A percentile compares a stretch with the other conserved stretches of the same genome.
Conservation (phyloP, 1,284 basidiomycete species). For the Apiotrichum mycotoxinovorans region DNA sequence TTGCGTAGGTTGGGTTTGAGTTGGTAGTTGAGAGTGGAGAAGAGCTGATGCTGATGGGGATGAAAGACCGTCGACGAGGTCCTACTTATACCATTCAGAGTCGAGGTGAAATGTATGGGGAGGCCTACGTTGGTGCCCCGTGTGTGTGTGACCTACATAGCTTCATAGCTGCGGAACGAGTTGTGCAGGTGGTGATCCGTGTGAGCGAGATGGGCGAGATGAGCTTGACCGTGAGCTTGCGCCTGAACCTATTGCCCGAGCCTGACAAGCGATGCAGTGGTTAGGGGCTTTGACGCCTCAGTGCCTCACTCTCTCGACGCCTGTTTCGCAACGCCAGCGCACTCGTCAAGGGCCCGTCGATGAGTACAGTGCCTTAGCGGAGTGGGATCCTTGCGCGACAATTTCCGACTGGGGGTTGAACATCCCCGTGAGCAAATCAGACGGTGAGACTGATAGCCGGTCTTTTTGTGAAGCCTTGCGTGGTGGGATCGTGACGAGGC, state of each 20-base stretch:
- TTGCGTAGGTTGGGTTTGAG: not conserved
- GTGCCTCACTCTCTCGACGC: not conserved
- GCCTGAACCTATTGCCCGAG: not conserved
- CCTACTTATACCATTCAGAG: not conserved
- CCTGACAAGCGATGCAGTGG: not conserved
- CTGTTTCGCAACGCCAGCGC: not conserved
- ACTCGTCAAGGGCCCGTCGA: not conserved
- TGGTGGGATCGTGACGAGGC: too few species aligned
- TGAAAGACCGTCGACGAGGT: not conserved
- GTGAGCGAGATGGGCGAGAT: not conserved
- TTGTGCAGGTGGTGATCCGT: not conserved
- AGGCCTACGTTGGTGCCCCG: not conserved
- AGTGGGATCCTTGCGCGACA: not conserved
- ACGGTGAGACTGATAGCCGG: not conserved
- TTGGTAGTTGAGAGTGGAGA: not conserved
- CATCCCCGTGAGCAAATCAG: not conserved
- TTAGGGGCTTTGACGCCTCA: not conserved
- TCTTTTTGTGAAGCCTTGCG: too few species aligned
- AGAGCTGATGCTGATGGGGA: slow-evolving; percentile 1
- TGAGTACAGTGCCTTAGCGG: not conserved
- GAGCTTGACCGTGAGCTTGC: not conserved
- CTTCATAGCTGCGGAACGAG: not conserved
- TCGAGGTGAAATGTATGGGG: too few species aligned
- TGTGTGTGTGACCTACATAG: not conserved
- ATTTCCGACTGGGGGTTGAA: not conserved